Evolutionary conservation across 371 early-diverging fungal species (phyloP).

Genomic region (Syncephalis fuscata): DNA sequence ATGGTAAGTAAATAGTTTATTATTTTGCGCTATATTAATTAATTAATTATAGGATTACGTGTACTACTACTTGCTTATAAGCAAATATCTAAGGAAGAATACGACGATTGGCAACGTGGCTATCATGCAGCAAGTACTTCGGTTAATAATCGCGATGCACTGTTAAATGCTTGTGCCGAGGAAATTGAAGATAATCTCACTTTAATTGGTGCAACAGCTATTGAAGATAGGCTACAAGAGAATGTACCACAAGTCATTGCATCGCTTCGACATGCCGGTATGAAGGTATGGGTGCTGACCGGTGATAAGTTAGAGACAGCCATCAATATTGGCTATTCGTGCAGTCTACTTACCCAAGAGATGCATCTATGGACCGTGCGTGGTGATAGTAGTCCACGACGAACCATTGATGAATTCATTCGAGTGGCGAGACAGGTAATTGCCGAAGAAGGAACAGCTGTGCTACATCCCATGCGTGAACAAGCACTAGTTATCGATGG

Average conservation of each 20-base stretch:
- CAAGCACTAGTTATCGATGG: slow-evolving; percentile 87
- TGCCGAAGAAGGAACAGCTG: neutral
- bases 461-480: neutral
- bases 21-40: neutral
- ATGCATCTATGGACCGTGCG: slow-evolving; percentile 58
- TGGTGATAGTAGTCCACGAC: slow-evolving; percentile 19
- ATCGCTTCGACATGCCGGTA: slow-evolving; percentile 71
- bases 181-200: slow-evolving; percentile 62
- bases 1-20: slow-evolving; percentile 12
- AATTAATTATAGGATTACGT: slow-evolving; percentile 42
- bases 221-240: slow-evolving; percentile 97
- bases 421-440: slow-evolving; percentile 14
- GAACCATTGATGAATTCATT: slow-evolving; percentile 24
- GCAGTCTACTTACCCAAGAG: slow-evolving; percentile 52
- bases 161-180: slow-evolving; percentile 51
- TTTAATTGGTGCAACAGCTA: slow-evolving; percentile 89
- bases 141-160: slow-evolving; percentile 54
- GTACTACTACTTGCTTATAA: slow-evolving; percentile 78
- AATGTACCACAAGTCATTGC: slow-evolving; percentile 87
- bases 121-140: slow-evolving; percentile 54
- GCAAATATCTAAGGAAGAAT: slow-evolving; percentile 38
- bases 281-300: slow-evolving; percentile 98
- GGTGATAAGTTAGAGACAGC: slow-evolving; percentile 99
- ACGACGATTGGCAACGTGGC: slow-evolving; percentile 42
- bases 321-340: slow-evolving; percentile 91